Evolutionary conservation across 2,329 filamentous ascomycete species (phyloP), one percentile per base, ranked within the genome.

Genomic region (Aschersonia sp.): DNA sequence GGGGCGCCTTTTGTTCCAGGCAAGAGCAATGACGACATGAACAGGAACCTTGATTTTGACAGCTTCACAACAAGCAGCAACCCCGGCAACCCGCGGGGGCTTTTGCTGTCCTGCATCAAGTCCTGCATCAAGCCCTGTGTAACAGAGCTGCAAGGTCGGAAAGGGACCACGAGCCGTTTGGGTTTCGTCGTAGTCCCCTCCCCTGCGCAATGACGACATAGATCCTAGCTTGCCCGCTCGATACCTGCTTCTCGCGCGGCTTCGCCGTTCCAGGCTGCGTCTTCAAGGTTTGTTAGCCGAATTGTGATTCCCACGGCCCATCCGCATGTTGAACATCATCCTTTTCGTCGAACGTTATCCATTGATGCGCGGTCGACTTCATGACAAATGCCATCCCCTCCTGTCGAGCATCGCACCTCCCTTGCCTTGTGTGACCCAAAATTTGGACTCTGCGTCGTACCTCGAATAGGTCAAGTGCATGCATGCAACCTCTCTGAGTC

Each of bases 21-120:
- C 30, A 10, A 20, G 41, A 38, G 40, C 41, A 47, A 43, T 47
- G 46, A 47, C 46, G 46, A 44, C 46, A 47, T 43, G 42, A 40
- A 9, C 20, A 9, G 3, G 40, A 42, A 42, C 9, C 40, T 3
- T 42, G 40, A 6, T 42, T 42, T 42, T 5, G 6, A 42, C 6
- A n/a, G n/a, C 9, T n/a, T 42, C 9, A 6, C n/a, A 38, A 38
- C 35, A 38, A 12, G 12, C 35, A 38, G 35, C 35, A 38, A 38
- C 35, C 35, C 3, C 12, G 35, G 7, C 35, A 38, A 38, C 35
- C 35, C 12, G 35, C 4, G 35, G 35, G 12, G 35, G 35, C 12
- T 42, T 42, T n/a, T 42, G 10, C 40, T 42, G 10, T 42, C 40
- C 6, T 42, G 40, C 40, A 38, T 38, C 20, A 20, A 20, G 10